Evolutionary conservation across 371 early-diverging fungal species (phyloP), one percentile per base, ranked within the genome.

Genomic region (Synchytrium microbalum): DNA sequence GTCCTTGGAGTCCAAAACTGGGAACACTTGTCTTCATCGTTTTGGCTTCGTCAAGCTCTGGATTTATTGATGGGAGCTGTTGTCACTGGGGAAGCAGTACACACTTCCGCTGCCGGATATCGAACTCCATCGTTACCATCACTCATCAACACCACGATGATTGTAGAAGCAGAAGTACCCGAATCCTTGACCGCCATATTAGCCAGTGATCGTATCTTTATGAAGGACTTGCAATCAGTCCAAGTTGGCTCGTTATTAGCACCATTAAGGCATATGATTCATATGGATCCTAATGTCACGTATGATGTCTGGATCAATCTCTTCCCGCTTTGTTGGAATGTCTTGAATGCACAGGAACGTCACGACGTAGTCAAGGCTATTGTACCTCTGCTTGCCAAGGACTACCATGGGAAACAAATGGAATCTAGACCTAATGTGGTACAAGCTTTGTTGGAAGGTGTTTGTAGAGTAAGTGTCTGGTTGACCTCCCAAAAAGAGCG

Each of bases 1-100:
- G 79, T 97, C 25, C 66, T 99, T 32, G 90, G 90, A 29, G 83
- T 92, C 0, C 98, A 99, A 69, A 95, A 92, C 64, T 98, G 99
- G 99, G 96, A 96, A 57, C 85, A 79, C 61, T 77, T 98, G 16
- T 81, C 88, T 0, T 77, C 79, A 23, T 80, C 84, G 16, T 97
- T 92, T 68, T 98, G 97, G 96, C 74, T 98, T 3, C 88, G 88
- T 63, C 95, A 96, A 64, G 92, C 92, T 0, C 65, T 93, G 53
- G 92, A 92, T 69, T 65, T 99, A 19, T 67, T 97, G 24, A 66
- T 96, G 30, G 92, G 92, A 0, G 83, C 67, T 58, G 66, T 75
- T n/a, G 61, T 64, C 24, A 55, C 32, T 2, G 52, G 66, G 32
- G 33, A 46, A 60, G 2, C 46, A 69, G 19, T 63, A 32, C 46